Evolutionary conservation across 2,329 filamentous ascomycete genomes (phyloP).

Genomic region (Penicillium paneum): DNA sequence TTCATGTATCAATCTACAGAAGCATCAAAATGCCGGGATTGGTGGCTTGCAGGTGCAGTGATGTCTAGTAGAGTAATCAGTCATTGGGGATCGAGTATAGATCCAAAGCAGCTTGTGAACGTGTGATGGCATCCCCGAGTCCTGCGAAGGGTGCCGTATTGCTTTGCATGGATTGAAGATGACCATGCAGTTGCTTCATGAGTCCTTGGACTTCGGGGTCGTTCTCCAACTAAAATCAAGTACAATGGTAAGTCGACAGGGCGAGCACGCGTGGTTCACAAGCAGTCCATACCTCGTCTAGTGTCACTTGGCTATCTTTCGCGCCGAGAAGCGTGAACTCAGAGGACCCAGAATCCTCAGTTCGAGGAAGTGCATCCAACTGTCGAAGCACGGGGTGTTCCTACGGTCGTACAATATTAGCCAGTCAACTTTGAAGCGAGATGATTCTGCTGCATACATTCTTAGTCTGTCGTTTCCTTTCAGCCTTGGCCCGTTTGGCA

Average conservation of each 20-base stretch:
- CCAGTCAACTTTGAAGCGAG: background rate
- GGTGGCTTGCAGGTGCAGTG: background rate
- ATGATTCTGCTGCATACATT: constrained; percentile 31
- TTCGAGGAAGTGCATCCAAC: constrained; percentile 26
- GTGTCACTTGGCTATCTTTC: constrained; percentile 25
- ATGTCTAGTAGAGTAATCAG: constrained; percentile 19
- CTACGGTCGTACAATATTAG: constrained; percentile 26
- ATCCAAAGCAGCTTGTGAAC: constrained; percentile 37
- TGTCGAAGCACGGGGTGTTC: constrained; percentile 42
- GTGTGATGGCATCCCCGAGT: constrained; percentile 37
- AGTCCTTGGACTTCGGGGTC: constrained; percentile 38
- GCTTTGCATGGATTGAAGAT: constrained; percentile 45
- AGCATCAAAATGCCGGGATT: constrained; percentile 15
- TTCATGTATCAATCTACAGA: constrained; percentile 26
- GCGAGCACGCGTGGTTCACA: background rate
- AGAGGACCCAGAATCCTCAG: constrained; percentile 16
- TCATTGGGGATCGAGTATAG: constrained; percentile 31
- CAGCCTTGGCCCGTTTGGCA: constrained; percentile 38
- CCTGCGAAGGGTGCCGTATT: constrained; percentile 40
- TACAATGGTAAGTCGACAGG: constrained; percentile 9
- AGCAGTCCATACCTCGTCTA: constrained; percentile 33
- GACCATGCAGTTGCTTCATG: constrained; percentile 41
- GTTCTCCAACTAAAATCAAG: constrained; percentile 31
- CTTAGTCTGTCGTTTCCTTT: constrained; percentile 41
- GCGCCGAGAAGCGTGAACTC: constrained; percentile 29